Percentiles rank a stretch among this genome's conserved stretches.
These are phyloP conservation scores for Moniliophthora roreri DNA, from an alignment of 1,284 basidiomycete species.

Conservation along the genomic window DNA sequence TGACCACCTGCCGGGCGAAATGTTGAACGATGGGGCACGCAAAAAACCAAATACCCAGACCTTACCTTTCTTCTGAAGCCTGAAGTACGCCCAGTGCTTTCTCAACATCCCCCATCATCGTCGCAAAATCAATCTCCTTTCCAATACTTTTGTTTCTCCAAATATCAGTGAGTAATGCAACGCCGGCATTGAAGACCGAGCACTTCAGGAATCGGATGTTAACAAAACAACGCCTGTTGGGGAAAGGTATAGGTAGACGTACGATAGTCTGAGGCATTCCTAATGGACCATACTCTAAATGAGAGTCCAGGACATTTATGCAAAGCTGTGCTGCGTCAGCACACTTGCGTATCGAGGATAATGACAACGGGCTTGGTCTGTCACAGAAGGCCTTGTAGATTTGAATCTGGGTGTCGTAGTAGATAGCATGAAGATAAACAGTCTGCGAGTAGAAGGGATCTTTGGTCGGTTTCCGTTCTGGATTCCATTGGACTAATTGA, in stretches of 20 bases:
- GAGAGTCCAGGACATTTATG: slow-evolving; percentile 1
- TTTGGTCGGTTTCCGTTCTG: slow-evolving; percentile 33
- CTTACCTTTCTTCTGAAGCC: neutral
- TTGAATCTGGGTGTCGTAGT: slow-evolving; percentile 50
- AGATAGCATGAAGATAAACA: slow-evolving; percentile 44
- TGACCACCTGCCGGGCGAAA: neutral
- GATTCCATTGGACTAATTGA: slow-evolving; percentile 48
- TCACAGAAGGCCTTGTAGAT: slow-evolving; percentile 57
- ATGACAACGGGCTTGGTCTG: neutral
- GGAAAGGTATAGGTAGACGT: neutral
- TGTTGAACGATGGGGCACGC: too few species aligned
- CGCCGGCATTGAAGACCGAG: neutral
- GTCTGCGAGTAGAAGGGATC: slow-evolving; percentile 46
- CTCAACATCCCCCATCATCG: neutral
- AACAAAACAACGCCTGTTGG: neutral
- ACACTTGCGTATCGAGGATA: slow-evolving; percentile 5
- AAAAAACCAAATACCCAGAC: too few species aligned
- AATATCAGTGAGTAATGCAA: neutral
- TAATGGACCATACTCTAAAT: neutral
- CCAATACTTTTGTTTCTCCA: neutral
- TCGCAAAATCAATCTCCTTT: neutral
- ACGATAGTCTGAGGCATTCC: slow-evolving; percentile 1
- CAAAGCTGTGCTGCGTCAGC: slow-evolving; percentile 3
- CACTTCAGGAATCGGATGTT: neutral
- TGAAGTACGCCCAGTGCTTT: neutral